Base-by-base conservation (phyloP, 176 grass and related monocot genomes). In the Alloteropsis semialata region DNA sequence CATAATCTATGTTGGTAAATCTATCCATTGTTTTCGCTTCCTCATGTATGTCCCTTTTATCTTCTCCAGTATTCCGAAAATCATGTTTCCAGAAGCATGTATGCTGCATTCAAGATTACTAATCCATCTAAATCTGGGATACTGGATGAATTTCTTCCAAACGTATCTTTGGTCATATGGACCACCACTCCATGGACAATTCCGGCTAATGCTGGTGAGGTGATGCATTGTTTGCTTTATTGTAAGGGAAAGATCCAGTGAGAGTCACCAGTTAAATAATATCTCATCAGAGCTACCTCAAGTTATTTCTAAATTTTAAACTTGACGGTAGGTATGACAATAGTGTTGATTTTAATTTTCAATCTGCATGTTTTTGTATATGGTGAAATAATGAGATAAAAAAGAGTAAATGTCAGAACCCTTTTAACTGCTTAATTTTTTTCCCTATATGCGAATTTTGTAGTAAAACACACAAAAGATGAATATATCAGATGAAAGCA, bases 141-240 rank as follows among this genome's bases (percentile, higher is more conserved):
- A 82, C 62, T 98, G 75, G 88, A 93, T 43, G 88, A 93, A 85
- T 98, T 91, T 90, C 69, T 95, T 74, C 85, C 90, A 63, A 90
- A 98, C 81, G 27, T 98, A 53, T 93, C 75, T 80, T 80, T 98
- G 62, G 96, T 81, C 21, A 93, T 95, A 89, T 95, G 96, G 96
- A 98, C 96, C 61, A 98, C 96, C 75, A 98, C 96, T 59, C 96
- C 96, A 67, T 98, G 96, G 96, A 98, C 96, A 65, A 95, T 98
- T 56, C 96, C 96, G 65, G 96, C 96, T 79, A 98, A 98, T 98
- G 92, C 96, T 80, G 96, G 96, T 98, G 76, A 95, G 82, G 51
- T 84, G 73, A 79, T 78, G 65, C 87, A 43, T 81, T 76, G 56
- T 70, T 84, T 82, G 43, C 77, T 88, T 82, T 74, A 75, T 29